Evolutionary conservation across 192 early-diverging fungal genomes (phyloP), one percentile per base, ranked within the genome.

Genomic region (Entophlyctis luteolus): DNA sequence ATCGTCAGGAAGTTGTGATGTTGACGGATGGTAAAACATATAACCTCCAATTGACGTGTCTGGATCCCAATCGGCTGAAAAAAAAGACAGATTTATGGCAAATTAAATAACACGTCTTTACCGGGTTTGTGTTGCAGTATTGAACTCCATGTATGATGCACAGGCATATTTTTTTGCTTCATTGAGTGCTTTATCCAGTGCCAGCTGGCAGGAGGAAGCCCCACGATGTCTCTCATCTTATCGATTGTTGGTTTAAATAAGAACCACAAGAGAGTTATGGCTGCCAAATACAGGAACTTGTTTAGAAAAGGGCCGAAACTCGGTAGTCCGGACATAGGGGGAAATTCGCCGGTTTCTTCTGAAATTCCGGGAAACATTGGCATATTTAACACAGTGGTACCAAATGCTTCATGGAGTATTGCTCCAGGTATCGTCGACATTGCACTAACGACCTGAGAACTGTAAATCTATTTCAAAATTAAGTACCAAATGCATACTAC

Each of bases 11-110:
- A 62, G 47, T 22, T 23, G 18, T 23, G 38, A 35, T 5, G 4
- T 62, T 4, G 59, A 42, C 16, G 48, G 16, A 8, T 45, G 29
- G 59, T 62, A 62, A 50, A 62, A 49, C 39, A 62, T 25, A 23
- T 52, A 62, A 16, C 59, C 39, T 4, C 59, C 59, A 23, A 48
- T 49, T 5, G 5, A 6, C 4, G 47, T 49, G 10, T 22, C n/a
- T 49, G 25, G 38, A 22, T 16, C n/a, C 59, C 59, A 62, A 23
- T 62, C 59, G 25, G 38, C 47, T 62, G 23, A 55, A 33, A 5
- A 55, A 31, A 22, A 27, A 33, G 5, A 4, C 14, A 33, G 8
- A 10, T 4, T 55, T 29, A 33, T 35, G 5, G 36, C 0, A 1
- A 1, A 33, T 29, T 10, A 55, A 55, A 6, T 31, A 55, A 29